Evolutionary conservation across 1,284 basidiomycete genomes (phyloP), one percentile per base, ranked within the genome.

Genomic region (Moesziomyces globuligerus): DNA sequence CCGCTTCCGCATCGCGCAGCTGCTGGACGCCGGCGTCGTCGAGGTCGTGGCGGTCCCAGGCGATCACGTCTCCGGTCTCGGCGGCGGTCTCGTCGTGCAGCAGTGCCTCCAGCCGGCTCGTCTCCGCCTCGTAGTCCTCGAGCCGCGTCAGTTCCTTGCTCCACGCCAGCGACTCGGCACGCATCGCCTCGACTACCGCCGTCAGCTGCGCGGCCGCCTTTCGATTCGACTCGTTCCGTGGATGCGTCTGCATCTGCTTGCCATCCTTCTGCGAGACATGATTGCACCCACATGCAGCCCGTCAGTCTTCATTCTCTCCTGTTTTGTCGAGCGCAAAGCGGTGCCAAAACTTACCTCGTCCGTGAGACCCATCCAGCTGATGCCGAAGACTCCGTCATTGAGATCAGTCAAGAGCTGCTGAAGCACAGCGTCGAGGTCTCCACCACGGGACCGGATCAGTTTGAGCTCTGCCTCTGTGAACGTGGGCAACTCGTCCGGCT

Each of bases 331-430:
- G 13, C 29, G 29, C 34, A 7, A 37, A 11, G 13, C 2, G 11
- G n/a, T 10, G 29, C 8, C 11, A 18, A 7, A 18, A 50, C 61
- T 39, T 36, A 60, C 46, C 39, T 55, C 51, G 23, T 66, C 25
- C 7, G 44, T 50, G 13, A 58, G 57, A 20, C 54, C 61, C 51
- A 78, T 65, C 77, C 77, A 79, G 44, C 64, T 78, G 50, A 79
- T 74, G 18, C 71, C 65, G 48, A 79, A 76, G 10, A 64, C 61
- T 24, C 75, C 72, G 20, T 74, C 66, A 44, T 72, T 75, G 28
- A 79, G 37, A 24, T 79, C 77, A 0, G 56, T 66, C 9, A 79
- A 54, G 6, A 72, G 50, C 28, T 79, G 66, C 24, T 74, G 59
- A 7, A 76, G 52, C 10, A 79, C 66, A 2, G 54, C 54, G 7